Conservation (phyloP, 805 yeast genomes). For the Metschnikowia noctiluminum region DNA sequence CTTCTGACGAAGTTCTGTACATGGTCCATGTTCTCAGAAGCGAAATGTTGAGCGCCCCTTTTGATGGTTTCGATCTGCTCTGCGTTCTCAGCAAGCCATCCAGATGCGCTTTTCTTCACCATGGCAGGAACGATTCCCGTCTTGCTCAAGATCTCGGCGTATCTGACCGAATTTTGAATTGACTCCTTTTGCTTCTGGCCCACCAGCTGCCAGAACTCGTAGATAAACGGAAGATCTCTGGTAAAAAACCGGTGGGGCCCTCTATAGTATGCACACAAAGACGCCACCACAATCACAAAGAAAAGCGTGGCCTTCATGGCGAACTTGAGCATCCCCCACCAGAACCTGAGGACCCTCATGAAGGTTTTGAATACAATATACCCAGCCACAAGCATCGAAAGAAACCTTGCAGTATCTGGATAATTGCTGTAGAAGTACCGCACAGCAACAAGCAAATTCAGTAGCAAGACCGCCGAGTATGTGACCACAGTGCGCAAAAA, state of each 20-base stretch:
- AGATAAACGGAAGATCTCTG: slow-evolving; percentile 8
- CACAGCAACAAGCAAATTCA: slow-evolving; percentile 3
- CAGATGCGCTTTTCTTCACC: slow-evolving; percentile 1
- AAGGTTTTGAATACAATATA: slow-evolving; percentile 9
- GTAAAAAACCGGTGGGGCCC: slow-evolving; percentile 12
- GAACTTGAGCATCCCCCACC: slow-evolving; percentile 12
- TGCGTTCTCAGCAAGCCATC: slow-evolving; percentile 8
- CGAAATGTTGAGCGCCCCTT: slow-evolving; percentile 4
- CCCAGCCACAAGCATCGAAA: slow-evolving; percentile 4
- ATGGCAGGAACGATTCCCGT: slow-evolving; percentile 6
- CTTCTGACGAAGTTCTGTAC: background rate
- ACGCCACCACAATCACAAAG: background rate
- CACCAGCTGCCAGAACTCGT: slow-evolving; percentile 7
- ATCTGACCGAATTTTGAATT: background rate
- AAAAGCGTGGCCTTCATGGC: slow-evolving; percentile 6
- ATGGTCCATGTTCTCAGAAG: slow-evolving; percentile 5
- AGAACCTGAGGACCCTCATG: slow-evolving; percentile 10
- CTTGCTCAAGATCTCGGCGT: slow-evolving; percentile 2
- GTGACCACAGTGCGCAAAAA: background rate
- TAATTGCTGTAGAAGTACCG: slow-evolving; percentile 6
- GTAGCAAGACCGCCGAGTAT: background rate
- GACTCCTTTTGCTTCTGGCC: slow-evolving; percentile 4
- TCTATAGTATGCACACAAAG: slow-evolving; percentile 9
- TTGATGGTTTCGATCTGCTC: slow-evolving; percentile 8
- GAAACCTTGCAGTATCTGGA: slow-evolving; percentile 9